Base-by-base conservation (phyloP, 768 basidiomycete genomes). In the Lepiota brunneoincarnata region DNA sequence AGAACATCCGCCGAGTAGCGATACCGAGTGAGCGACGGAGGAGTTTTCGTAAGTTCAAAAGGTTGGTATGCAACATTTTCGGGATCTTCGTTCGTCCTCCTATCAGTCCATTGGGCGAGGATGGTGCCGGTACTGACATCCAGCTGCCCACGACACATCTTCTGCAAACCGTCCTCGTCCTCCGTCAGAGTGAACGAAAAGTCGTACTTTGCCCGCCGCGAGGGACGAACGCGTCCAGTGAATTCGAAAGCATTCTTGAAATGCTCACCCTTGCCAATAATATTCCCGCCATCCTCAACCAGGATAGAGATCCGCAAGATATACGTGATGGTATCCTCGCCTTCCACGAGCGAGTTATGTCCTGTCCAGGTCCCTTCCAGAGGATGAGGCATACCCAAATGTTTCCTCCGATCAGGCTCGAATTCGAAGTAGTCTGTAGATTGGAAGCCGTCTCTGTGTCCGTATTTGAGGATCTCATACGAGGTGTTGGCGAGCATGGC, bases 291-390 rank as follows among this genome's bases (percentile, higher is more conserved):
- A 46, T 64, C 60, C 14, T 57, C 39, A 23, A 58, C 56, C 5
- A 69, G 58, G 34, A 71, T 64, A 1, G 68, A 71, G 6, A 69
- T 20, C 0, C 69, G 63, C 24, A 68, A 55, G 31, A 70, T 54
- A 44, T 64, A 70, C 3, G 62, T 63, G 38, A 67, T 61, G 39
- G 44, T 54, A 31, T 67, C 62, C 4, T 61, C 62, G 4, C 66
- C 68, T 23, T 63, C 65, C n/a, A 56, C 51, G 1, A 64, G 62
- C 10, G 48, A 50, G 51, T 63, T 66, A 39, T 67, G 65, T 4
- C 69, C 69, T 7, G 67, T 63, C 70, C 70, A 71, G 4, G 68
- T 69, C 17, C 70, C 70, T 52, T 70, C 67, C 2, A 69, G 63
- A 11, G 64, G 62, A 26, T 64, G 59, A 20, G 59, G 56, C 9